Conservation (phyloP, 805 yeast genomes). For the Saccharomycopsis schoenii region DNA sequence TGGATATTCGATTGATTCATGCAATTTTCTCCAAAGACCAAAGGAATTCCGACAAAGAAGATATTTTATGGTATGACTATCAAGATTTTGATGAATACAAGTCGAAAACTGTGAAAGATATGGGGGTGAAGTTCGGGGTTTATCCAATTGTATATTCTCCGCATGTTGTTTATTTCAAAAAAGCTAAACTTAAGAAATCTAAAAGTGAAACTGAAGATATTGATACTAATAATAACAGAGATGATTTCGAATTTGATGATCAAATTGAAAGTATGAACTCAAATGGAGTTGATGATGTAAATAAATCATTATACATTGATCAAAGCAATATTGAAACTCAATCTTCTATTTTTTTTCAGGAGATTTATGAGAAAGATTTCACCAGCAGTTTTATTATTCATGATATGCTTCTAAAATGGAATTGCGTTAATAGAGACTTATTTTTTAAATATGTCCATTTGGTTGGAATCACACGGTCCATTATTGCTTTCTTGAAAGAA, state of each 20-base stretch:
- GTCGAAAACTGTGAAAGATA: constrained; percentile 29
- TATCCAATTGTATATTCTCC: constrained; percentile 61
- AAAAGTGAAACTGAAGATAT: background rate
- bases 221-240: background rate
- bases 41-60: constrained; percentile 24
- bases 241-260: background rate
- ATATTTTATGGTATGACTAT: constrained; percentile 50
- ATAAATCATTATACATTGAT: background rate
- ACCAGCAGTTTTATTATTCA: constrained; percentile 67
- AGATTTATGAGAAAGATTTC: constrained; percentile 26
- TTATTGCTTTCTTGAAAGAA: constrained; percentile 34
- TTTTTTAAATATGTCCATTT: constrained; percentile 50
- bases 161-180: constrained; percentile 56
- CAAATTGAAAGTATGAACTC: background rate
- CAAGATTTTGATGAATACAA: constrained; percentile 54
- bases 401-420: constrained; percentile 71
- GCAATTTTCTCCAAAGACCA: constrained; percentile 30
- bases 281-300: background rate
- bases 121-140: constrained; percentile 36
- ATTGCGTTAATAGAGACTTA: constrained; percentile 53
- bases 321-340: background rate
- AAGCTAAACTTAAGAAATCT: constrained; percentile 30
- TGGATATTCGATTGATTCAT: constrained; percentile 51
- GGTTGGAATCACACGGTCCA: constrained; percentile 35
- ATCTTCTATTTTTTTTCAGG: background rate